Evolutionary conservation across 805 yeast species (phyloP), one percentile per base, ranked within the genome.

Genomic region (Myxozyma vanderwaltii): DNA sequence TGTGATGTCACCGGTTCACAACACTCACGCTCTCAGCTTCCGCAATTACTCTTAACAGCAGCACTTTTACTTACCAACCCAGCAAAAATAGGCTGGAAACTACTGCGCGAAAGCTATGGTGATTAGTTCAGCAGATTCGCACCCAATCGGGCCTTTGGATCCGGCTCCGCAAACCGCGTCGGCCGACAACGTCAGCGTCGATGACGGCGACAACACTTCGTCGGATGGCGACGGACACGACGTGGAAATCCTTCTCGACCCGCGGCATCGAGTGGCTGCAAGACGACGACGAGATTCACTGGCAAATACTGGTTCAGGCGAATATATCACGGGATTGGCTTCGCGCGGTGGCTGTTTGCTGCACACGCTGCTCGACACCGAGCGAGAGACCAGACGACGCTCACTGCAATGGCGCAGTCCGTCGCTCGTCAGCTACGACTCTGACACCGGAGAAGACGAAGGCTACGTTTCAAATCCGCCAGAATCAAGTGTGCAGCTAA

Each of bases 281-380:
- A 54, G 64, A 5, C 56, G 63, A 1, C 55, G 63, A 12, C 52
- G 55, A n/a, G 62, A 64, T 8, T 62, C 65, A 7, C 26, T 56
- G 26, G 50, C 31, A 5, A 44, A 53, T 27, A 13, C 35, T 12
- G 33, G 33, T 17, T 19, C 46, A 7, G 26, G 50, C n/a, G 26
- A 35, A 19, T 12, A 46, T 23, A n/a, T 58, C 7, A 21, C 52
- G 1, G 56, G 63, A 4, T n/a, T 41, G 36, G 35, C 44, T n/a
- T 21, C 54, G 13, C 51, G 47, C 4, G 33, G 58, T 17, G 65
- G 60, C n/a, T 62, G 65, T 41, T 26, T 62, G 15, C 41, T 62
- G 31, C 66, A 63, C 38, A 27, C 63, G 1, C 33, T 63, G 45
- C 58, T 63, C 7, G 63, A 61, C 33, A 31, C 62, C n/a, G 54